A percentile compares a stretch with the other conserved stretches of the same genome.
phyloP scores from a whole-genome alignment of 23 red algal species.

The Agarophyton chilense region DNA sequence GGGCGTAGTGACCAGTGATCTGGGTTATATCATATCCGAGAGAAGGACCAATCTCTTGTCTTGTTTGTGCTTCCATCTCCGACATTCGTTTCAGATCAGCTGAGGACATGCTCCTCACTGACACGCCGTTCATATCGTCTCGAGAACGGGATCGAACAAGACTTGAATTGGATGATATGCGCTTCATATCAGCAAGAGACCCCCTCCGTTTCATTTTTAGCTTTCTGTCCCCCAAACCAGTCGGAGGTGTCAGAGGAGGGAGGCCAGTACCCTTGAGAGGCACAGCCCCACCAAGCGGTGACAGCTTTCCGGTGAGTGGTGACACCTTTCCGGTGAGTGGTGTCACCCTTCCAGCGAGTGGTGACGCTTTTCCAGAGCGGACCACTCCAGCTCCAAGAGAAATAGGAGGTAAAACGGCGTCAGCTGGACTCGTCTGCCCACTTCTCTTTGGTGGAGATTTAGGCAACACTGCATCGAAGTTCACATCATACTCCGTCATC shows the following conservation, averaged over 20 bases:
- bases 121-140: slow-evolving; percentile 84
- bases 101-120: slow-evolving; percentile 78
- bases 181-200: slow-evolving; percentile 64
- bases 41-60: slow-evolving; percentile 85
- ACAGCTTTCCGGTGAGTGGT: neutral
- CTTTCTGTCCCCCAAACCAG: slow-evolving; percentile 22
- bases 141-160: slow-evolving; percentile 85
- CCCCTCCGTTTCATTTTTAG: slow-evolving; percentile 59
- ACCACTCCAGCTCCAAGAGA: slow-evolving; percentile 34
- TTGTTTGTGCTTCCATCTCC: slow-evolving; percentile 76
- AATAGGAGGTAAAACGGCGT: slow-evolving; percentile 36
- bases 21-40: slow-evolving; percentile 87
- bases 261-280: neutral
- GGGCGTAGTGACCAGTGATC: slow-evolving; percentile 94
- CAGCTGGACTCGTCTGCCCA: slow-evolving; percentile 66
- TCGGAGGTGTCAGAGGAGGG: slow-evolving; percentile 47
- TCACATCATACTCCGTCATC: slow-evolving; percentile 90
- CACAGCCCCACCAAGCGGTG: neutral
- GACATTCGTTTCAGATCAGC: slow-evolving; percentile 78
- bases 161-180: slow-evolving; percentile 65
- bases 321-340: neutral
- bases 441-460: slow-evolving; percentile 84
- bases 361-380: slow-evolving; percentile 16
- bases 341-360: neutral
- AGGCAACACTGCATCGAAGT: slow-evolving; percentile 91